Conservation (phyloP, 805 yeast species). For the Saccharomyces mikatae region DNA sequence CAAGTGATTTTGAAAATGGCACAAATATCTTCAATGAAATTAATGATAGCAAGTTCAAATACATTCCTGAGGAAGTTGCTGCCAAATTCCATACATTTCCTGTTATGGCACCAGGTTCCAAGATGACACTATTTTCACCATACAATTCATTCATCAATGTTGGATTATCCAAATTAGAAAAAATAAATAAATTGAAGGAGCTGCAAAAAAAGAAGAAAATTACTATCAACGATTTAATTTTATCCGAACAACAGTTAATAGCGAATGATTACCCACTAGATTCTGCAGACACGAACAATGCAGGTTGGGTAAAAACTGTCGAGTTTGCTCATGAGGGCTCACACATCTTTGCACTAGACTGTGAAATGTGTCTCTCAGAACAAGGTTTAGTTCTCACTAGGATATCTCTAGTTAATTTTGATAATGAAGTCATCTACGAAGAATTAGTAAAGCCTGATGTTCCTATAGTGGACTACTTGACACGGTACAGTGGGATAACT, state of each 20-base stretch:
- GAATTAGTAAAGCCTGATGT: constrained; percentile 70
- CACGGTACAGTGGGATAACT: constrained; percentile 82
- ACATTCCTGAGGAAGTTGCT: constrained; percentile 3
- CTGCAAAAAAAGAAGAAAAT: constrained; percentile 28
- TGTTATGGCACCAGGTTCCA: constrained; percentile 58
- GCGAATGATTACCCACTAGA: constrained; percentile 57
- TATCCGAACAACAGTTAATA: constrained; percentile 42
- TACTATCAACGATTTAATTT: constrained; percentile 44
- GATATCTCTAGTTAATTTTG: constrained; percentile 62
- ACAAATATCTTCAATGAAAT: constrained; percentile 5
- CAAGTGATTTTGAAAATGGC: constrained; percentile 33
- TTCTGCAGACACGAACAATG: constrained; percentile 18
- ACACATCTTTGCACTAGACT: constrained; percentile 73
- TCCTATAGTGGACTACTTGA: constrained; percentile 70
- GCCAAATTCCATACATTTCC: constrained; percentile 34
- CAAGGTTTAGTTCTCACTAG: constrained; percentile 64
- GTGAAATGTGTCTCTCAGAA: constrained; percentile 80
- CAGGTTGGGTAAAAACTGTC: constrained; percentile 46
- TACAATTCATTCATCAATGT: constrained; percentile 46
- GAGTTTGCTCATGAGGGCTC: constrained; percentile 49
- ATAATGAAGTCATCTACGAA: constrained; percentile 56
- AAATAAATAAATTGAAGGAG: constrained; percentile 30
- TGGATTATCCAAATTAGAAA: constrained; percentile 53
- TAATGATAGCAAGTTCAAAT: constrained; percentile 1
- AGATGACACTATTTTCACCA: constrained; percentile 46